These are phyloP conservation scores for Chlorella sp. DNA, from an alignment of 139 green algal species.

Conservation along the genomic window DNA sequence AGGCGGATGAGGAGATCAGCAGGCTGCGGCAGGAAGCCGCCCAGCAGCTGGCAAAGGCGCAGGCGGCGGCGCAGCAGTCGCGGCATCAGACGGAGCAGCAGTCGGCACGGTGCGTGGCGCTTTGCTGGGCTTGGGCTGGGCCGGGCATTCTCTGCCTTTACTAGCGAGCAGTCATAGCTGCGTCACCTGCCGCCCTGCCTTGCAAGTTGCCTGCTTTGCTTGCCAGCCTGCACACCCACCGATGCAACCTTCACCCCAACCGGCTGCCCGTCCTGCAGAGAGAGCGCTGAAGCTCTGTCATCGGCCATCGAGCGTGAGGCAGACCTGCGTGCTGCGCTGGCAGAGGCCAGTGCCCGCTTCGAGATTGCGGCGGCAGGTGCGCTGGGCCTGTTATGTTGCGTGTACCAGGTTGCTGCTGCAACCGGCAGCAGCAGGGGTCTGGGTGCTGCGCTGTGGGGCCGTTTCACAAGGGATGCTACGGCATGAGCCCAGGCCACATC, in stretches of 20 bases:
- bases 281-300: conserved; percentile 39
- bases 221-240: neutral
- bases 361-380: conserved; percentile 36
- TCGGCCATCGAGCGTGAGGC: conserved; percentile 54
- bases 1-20: conserved; percentile 23
- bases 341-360: conserved; percentile 26
- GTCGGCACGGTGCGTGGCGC: conserved; percentile 16
- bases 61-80: conserved; percentile 17
- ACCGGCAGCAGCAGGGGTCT: neutral
- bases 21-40: conserved; percentile 3
- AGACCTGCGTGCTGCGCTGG: conserved; percentile 36
- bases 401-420: neutral
- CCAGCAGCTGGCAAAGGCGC: conserved; percentile 27
- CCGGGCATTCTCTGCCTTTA: no score
- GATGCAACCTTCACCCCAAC: no score
- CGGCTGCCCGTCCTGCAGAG: neutral
- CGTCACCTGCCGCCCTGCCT: neutral
- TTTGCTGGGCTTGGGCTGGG: neutral
- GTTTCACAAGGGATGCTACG: neutral
- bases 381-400: neutral
- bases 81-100: neutral
- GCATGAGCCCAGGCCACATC: no score
- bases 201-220: neutral
- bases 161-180: neutral
- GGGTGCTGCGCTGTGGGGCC: no score